Evolutionary conservation across 106 monocot species (phyloP), one percentile per base, ranked within the genome.

Genomic region (Alisma plantagoaquatica): DNA sequence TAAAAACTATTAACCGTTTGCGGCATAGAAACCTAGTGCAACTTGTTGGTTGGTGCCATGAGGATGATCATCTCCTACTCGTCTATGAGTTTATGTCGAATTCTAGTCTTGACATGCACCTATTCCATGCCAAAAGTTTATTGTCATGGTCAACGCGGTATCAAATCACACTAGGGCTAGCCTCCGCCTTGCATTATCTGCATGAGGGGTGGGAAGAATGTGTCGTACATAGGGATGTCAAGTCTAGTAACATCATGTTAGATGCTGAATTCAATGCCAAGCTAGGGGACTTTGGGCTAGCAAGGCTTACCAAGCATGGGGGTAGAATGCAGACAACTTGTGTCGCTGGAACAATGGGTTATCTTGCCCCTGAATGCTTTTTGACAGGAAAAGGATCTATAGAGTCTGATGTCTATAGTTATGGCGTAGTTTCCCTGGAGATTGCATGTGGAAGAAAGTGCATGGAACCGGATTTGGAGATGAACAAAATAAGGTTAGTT

Each of bases 31-130:
- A 58, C 43, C 58, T 58, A 4, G 58, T 58, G 11, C 33, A 58
- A 28, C 58, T 58, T 26, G 24, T 58, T n/a, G 58, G 58, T 8
- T 58, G 58, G 58, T 58, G 58, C 58, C 58, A 58, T 28, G 58
- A 58, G 4, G 23, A 16, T 43, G n/a, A n/a, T n/a, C n/a, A n/a
- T n/a, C n/a, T n/a, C n/a, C n/a, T n/a, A n/a, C n/a, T n/a, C n/a
- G n/a, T n/a, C n/a, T n/a, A n/a, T n/a, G n/a, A n/a, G n/a, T n/a
- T n/a, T n/a, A n/a, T n/a, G n/a, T n/a, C n/a, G n/a, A n/a, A n/a
- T n/a, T n/a, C n/a, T n/a, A n/a, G n/a, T n/a, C n/a, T n/a, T n/a
- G n/a, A n/a, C n/a, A n/a, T n/a, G n/a, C n/a, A n/a, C n/a, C n/a
- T n/a, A n/a, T n/a, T n/a, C n/a, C n/a, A n/a, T n/a, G n/a, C n/a